Evolutionary conservation across 2,329 filamentous ascomycete species (phyloP), one percentile per base, ranked within the genome.

Genomic region (Hypoxylon sp.): DNA sequence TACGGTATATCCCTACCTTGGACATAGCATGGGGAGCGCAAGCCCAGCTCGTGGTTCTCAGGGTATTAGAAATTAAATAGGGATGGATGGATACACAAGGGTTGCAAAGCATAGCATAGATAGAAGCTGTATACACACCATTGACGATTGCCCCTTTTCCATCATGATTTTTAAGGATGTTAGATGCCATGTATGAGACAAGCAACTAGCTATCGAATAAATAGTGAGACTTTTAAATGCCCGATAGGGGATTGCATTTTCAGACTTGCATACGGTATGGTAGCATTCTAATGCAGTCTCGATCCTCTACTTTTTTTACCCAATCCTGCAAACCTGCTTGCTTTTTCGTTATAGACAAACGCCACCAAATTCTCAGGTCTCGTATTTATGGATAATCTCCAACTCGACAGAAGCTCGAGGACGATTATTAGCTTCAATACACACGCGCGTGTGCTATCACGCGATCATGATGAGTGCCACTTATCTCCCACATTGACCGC

Each of bases 1-100:
- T 68, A 60, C 51, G 67, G 66, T 42, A 68, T 68, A 63, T 67
- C 62, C 55, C 50, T 53, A 42, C 55, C 61, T 53, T 24, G 35
- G 64, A 44, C 58, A 66, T 62, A 65, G 71, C 60, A 70, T 69
- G 62, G 57, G 39, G 61, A 57, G 68, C 44, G 31, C 17, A 44
- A 56, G 62, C 32, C 42, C 31, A 21, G 24, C 59, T 62, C 56
- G 42, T 53, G 53, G 32, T 35, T 35, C 42, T 56, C 17, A 35
- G 46, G 55, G 42, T 15, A 39, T 57, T 68, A 57, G 52, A 62
- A 29, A 46, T n/a, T 56, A 46, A 19, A 44, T n/a, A 24, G 32
- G 17, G 44, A 65, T 56, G 56, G 39, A 44, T 58, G 48, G 39
- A 44, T 58, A 48, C 29, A 62, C 24, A 55, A 55, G 48, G 56